phyloP scores from a whole-genome alignment of 768 basidiomycete species.

The Rhizopogon salebrosus region DNA sequence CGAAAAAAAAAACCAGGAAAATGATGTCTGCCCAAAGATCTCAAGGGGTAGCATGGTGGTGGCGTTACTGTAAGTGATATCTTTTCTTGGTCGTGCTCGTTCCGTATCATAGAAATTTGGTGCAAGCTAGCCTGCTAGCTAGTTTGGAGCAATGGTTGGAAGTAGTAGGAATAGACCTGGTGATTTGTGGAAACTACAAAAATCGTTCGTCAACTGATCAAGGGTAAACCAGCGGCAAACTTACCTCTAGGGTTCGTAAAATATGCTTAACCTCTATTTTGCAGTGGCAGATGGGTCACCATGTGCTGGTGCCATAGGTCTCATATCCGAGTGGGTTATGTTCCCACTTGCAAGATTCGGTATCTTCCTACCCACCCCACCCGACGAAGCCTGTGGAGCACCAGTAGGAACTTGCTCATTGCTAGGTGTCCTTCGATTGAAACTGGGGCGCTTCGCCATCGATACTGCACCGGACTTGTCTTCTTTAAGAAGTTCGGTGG shows the following conservation, averaged over 20 bases:
- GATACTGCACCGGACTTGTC: slow-evolving; percentile 50
- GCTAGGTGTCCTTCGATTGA: slow-evolving; percentile 39
- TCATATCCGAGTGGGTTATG: slow-evolving; percentile 3
- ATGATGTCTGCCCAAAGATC: background rate
- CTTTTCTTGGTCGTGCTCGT: background rate
- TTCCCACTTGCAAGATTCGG: background rate
- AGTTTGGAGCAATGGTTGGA: background rate
- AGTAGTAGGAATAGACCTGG: background rate
- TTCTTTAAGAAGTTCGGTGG: slow-evolving; percentile 63
- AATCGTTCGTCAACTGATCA: slow-evolving; percentile 7
- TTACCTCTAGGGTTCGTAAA: slow-evolving; percentile 10
- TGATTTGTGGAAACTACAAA: slow-evolving; percentile 6
- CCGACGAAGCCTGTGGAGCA: slow-evolving; percentile 3
- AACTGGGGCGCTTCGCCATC: slow-evolving; percentile 62
- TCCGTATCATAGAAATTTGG: slow-evolving; percentile 5
- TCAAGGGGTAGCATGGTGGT: background rate
- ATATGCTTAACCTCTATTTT: slow-evolving; percentile 10
- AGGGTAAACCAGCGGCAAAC: background rate
- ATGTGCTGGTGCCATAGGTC: slow-evolving; percentile 6
- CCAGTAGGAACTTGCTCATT: slow-evolving; percentile 7
- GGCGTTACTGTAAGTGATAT: slow-evolving; percentile 9
- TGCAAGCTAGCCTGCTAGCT: background rate
- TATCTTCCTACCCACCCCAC: slow-evolving; percentile 9
- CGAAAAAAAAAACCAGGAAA: background rate
- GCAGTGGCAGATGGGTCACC: slow-evolving; percentile 4